A percentile compares a stretch with the other conserved stretches of the same genome.
Conservation (phyloP, 352 stramenopile genomes). For the Phytophthora sp. region DNA sequence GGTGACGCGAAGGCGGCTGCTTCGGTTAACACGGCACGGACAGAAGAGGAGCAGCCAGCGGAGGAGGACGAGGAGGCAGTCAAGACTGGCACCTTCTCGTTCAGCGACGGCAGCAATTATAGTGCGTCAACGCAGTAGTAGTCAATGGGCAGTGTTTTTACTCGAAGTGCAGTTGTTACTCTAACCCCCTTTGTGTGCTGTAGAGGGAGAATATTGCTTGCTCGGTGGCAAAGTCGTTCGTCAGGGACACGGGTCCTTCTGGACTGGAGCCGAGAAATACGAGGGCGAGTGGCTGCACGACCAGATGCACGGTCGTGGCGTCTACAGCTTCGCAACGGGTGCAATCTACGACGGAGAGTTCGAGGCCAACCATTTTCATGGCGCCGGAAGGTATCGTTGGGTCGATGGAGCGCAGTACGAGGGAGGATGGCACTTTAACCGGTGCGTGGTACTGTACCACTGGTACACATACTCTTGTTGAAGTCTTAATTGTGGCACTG, state of each 20-base stretch:
- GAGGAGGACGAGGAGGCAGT: conserved; percentile 49
- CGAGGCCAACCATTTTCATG: conserved; percentile 64
- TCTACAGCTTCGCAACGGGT: conserved; percentile 73
- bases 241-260: conserved; percentile 56
- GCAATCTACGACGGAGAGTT: conserved; percentile 83
- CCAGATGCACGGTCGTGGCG: conserved; percentile 70
- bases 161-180: not conserved
- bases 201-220: conserved; percentile 59
- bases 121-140: conserved; percentile 32
- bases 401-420: conserved; percentile 68
- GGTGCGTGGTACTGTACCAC: conserved; percentile 32
- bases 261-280: conserved; percentile 69
- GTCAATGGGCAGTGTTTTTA: conserved; percentile 6
- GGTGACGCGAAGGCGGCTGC: conserved; percentile 30
- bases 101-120: conserved; percentile 71
- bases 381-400: conserved; percentile 70
- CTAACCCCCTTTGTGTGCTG: not conserved
- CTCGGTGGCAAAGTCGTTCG: conserved; percentile 49
- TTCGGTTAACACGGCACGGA: not conserved
- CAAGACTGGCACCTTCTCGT: conserved; percentile 65
- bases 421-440: conserved; percentile 61
- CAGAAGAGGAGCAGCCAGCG: conserved; percentile 35
- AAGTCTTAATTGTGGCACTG: conserved; percentile 20
- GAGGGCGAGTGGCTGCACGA: conserved; percentile 67
- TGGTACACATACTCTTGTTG: conserved; percentile 13